These are phyloP conservation scores for Sugiyamaella xylanicola DNA, from an alignment of 1,139 yeast genomes.

Conservation along the genomic window DNA sequence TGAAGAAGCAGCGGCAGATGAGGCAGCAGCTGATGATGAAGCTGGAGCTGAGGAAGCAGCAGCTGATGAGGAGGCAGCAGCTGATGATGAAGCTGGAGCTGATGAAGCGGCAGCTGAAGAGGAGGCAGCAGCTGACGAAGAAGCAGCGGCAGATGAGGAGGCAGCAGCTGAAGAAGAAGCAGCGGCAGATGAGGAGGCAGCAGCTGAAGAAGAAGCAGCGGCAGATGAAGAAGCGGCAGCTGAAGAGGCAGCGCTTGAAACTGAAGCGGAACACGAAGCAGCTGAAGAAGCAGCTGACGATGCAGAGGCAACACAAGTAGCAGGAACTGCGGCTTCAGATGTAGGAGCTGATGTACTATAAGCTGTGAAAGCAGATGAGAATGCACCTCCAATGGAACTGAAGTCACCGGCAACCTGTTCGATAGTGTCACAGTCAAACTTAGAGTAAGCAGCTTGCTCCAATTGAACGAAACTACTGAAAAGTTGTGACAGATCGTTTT, in stretches of 20 bases:
- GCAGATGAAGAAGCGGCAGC: background rate
- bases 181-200: constrained; percentile 4
- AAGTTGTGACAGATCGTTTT: constrained; percentile 23
- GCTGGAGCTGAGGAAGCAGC: constrained; percentile 2
- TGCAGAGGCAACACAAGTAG: constrained; percentile 3
- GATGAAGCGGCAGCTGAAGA: constrained; percentile 6
- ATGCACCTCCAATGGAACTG: constrained; percentile 24
- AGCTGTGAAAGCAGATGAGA: constrained; percentile 18
- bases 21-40: constrained; percentile 8
- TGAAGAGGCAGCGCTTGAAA: background rate
- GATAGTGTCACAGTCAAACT: constrained; percentile 3
- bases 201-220: background rate
- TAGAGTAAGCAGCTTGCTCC: constrained; percentile 22
- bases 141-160: background rate
- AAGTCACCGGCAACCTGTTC: constrained; percentile 19
- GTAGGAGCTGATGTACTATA: constrained; percentile 17
- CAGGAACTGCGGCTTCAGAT: constrained; percentile 20
- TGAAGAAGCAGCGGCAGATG: constrained; percentile 8
- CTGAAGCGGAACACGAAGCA: constrained; percentile 1
- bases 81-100: constrained; percentile 1
- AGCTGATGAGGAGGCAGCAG: constrained; percentile 11
- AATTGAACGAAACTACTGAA: constrained; percentile 20
- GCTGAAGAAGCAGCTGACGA: background rate
- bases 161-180: constrained; percentile 1
- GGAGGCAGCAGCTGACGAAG: constrained; percentile 10